Conservation (phyloP, 148 eudicot species). For the Rhododendron williamsianum region DNA sequence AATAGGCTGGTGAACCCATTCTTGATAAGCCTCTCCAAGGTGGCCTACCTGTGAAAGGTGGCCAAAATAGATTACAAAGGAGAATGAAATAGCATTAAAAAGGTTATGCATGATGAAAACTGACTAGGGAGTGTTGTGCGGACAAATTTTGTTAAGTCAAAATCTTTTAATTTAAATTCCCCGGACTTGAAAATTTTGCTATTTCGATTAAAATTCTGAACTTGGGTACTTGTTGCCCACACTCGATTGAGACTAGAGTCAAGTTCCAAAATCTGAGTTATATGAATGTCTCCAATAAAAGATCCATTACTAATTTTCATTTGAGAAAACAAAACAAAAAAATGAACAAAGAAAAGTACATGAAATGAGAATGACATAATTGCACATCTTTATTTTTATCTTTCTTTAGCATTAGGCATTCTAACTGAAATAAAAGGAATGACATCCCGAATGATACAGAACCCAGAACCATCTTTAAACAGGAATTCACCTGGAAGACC, state of each 20-base stretch:
- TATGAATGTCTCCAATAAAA: neutral
- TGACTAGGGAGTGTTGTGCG: neutral
- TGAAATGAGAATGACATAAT: neutral
- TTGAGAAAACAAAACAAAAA: neutral
- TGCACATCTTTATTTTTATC: neutral
- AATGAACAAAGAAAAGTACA: neutral
- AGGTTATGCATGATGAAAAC: neutral
- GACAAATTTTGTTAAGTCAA: neutral
- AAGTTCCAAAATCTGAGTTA: no score
- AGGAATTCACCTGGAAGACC: conserved; percentile 69
- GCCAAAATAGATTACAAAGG: neutral
- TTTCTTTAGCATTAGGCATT: neutral
- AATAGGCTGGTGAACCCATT: conserved; percentile 95
- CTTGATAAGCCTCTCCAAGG: conserved; percentile 88
- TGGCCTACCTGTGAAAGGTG: conserved; percentile 68
- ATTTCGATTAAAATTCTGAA: neutral
- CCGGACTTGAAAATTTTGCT: neutral
- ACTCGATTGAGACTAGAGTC: neutral
- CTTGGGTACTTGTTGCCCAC: neutral
- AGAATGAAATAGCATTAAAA: neutral
- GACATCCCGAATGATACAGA: neutral
- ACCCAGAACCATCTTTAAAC: neutral
- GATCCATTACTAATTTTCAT: neutral
- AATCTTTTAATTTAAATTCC: neutral
- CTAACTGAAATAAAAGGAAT: neutral